A percentile compares a stretch with the other conserved stretches of the same genome.
These are phyloP conservation scores for Neurospora africana DNA, from an alignment of 495 filamentous ascomycete genomes.

Conservation along the genomic window DNA sequence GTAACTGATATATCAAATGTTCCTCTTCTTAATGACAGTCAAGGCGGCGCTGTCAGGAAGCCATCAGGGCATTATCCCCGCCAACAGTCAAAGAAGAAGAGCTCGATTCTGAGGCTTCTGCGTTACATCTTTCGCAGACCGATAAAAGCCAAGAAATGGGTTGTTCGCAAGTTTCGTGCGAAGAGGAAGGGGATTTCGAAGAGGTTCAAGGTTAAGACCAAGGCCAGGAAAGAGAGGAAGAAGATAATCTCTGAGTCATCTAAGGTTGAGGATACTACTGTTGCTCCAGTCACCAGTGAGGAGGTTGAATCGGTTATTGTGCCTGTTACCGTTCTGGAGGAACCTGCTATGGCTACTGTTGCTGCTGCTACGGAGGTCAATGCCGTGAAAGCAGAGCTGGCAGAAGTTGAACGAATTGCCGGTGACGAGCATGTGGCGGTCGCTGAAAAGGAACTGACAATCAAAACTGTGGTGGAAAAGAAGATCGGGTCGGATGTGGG, in stretches of 20 bases:
- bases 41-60: background rate
- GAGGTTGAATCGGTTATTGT: background rate
- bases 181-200: conserved; percentile 13
- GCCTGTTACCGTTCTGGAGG: background rate
- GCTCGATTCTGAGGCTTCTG: background rate
- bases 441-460: background rate
- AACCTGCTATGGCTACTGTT: background rate
- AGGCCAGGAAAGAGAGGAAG: background rate
- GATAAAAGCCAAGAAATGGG: conserved; percentile 16
- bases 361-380: background rate
- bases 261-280: background rate
- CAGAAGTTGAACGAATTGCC: background rate
- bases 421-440: background rate
- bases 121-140: background rate
- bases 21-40: background rate
- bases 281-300: background rate
- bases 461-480: background rate
- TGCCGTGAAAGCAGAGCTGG: background rate
- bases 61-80: background rate
- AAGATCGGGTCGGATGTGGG: background rate
- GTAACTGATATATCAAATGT: background rate
- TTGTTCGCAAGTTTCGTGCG: conserved; percentile 11
- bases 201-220: conserved; percentile 2
- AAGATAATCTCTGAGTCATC: background rate
- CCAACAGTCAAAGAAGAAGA: background rate